Evolutionary conservation across 768 basidiomycete species (phyloP).

Genomic region (Royoungia palumana): DNA sequence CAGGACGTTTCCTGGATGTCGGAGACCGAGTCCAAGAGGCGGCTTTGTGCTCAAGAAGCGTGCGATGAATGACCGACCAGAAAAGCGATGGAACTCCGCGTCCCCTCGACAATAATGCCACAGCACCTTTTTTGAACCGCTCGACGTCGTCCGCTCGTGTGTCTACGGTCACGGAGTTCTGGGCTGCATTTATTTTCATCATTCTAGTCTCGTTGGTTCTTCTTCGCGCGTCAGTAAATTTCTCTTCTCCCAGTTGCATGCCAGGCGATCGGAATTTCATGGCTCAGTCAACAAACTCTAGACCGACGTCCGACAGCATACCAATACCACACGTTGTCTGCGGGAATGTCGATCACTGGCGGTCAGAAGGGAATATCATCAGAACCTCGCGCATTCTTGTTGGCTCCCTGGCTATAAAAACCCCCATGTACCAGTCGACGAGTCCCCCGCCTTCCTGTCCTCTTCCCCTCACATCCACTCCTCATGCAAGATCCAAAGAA

Average conservation of each 20-base stretch:
- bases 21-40: background rate
- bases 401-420: slow-evolving; percentile 15
- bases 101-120: no score
- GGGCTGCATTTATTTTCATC: no score
- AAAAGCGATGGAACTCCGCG: background rate
- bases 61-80: slow-evolving; percentile 1
- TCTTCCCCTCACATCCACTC: background rate
- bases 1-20: background rate
- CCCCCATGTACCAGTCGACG: background rate
- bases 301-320: no score
- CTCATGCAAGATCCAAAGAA: slow-evolving; percentile 54
- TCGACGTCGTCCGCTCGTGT: background rate
- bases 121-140: slow-evolving; percentile 1
- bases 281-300: no score
- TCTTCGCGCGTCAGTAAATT: no score
- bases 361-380: slow-evolving; percentile 6
- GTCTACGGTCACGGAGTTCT: no score
- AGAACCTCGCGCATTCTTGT: background rate
- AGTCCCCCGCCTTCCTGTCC: background rate
- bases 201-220: no score
- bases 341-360: background rate
- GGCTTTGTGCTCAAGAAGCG: slow-evolving; percentile 8
- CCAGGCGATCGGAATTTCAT: no score
- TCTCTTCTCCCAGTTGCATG: no score
- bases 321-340: no score